Conservation (phyloP, 257 asterid genomes). For the Solanum verrucosum region DNA sequence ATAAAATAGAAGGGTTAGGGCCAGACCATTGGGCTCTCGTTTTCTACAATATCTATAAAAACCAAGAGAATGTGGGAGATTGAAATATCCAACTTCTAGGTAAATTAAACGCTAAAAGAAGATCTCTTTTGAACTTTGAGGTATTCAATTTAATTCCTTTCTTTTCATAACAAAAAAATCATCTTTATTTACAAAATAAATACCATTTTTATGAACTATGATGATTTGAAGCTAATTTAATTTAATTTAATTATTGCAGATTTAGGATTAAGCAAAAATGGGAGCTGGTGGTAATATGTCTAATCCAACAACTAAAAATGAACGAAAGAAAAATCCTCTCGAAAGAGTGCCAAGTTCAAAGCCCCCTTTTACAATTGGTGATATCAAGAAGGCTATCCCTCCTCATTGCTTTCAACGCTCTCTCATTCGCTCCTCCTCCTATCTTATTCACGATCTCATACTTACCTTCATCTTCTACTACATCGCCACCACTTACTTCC, state of each 20-base stretch:
- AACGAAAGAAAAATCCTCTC: not conserved
- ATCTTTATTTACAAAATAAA: no score
- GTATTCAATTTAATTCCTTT: not conserved
- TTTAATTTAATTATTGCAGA: no score
- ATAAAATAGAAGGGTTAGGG: not conserved
- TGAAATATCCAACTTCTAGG: not conserved
- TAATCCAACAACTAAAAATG: not conserved
- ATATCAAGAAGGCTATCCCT: constrained; percentile 5
- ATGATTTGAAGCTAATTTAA: no score
- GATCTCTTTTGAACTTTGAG: not conserved
- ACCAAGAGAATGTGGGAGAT: not conserved
- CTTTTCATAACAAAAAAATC: no score
- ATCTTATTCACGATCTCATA: not conserved
- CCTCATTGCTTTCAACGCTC: not conserved
- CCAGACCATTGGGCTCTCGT: not conserved
- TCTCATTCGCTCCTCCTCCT: not conserved
- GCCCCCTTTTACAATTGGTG: constrained; percentile 1
- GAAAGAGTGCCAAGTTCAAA: constrained; percentile 1
- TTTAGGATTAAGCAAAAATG: not conserved
- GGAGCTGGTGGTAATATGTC: not conserved
- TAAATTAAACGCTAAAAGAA: not conserved
- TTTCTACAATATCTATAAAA: not conserved
- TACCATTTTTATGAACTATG: no score
- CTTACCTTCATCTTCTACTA: not conserved
- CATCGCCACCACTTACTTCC: not conserved